Base-by-base conservation (phyloP, 192 early-diverging fungal genomes). In the Backusella westeae region DNA sequence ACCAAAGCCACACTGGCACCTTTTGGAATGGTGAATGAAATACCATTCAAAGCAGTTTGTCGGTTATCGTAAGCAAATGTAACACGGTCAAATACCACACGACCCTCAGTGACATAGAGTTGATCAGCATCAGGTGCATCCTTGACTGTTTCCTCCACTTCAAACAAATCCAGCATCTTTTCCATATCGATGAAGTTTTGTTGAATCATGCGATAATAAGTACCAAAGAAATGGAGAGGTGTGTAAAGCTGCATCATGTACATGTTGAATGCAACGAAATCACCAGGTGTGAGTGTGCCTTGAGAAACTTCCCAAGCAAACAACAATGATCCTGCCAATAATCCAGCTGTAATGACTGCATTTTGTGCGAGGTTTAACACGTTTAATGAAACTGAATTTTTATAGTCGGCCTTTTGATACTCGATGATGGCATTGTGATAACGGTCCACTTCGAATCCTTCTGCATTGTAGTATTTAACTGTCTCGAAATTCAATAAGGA, bases 401-500 rank as follows among this genome's bases (percentile, higher is more conserved):
- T 90, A 85, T 90, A 97, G 72, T 97, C 96, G 46, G 95, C 96
- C 1, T 78, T 82, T 87, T 97, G 94, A 76, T 91, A 97, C 34
- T 88, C 86, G 9, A 81, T 82, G 69, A 99, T 91, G 0, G 95
- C 92, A 29, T 94, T 84, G n/a, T 88, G 78, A 79, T 95, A 99
- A 63, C 93, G 86, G 9, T 87, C 74, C 26, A 94, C 83, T 81
- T 99, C 97, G 82, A 90, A 98, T 26, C 83, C 71, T 83, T 97
- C 96, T 49, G 92, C 93, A 74, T 91, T 92, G 85, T 96, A 98
- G 80, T 98, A 98, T 83, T 99, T 98, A 77, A 99, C 97, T 1
- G 97, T 99, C 81, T 99, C 97, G 88, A 97, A 97, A 84, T 99
- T 99, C 52, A 97, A 86, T 69, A 99, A 80, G 63, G 96, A 97